phyloP scores from a whole-genome alignment of 2,329 filamentous ascomycete genomes.

The Epicoccum nigrum region DNA sequence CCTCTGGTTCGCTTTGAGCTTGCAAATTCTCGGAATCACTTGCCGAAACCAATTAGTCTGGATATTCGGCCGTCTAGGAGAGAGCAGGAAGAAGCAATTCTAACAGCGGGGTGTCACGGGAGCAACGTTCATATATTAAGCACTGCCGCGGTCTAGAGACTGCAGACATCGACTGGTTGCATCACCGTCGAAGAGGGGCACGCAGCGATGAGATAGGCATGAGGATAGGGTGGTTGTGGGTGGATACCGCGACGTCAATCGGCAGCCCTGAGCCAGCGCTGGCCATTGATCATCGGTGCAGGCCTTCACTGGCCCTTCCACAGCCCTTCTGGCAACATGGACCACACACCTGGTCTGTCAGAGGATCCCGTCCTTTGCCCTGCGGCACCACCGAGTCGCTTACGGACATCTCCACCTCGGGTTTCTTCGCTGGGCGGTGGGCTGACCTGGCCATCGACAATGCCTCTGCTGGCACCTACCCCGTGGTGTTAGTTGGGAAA shows the following conservation, averaged over 20 bases:
- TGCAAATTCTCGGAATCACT: conserved; percentile 28
- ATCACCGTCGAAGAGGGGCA: conserved; percentile 26
- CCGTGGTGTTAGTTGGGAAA: conserved; percentile 25
- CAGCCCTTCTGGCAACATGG: conserved; percentile 20
- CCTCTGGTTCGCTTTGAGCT: conserved; percentile 29
- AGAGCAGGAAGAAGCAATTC: conserved; percentile 1
- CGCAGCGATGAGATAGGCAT: conserved; percentile 10
- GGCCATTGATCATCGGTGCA: conserved; percentile 29
- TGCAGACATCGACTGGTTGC: conserved; percentile 21
- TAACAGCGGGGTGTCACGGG: conserved; percentile 37
- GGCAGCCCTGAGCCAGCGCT: conserved; percentile 25
- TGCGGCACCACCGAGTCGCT: conserved; percentile 21
- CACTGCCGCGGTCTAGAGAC: conserved; percentile 24
- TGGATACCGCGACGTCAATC: conserved; percentile 43
- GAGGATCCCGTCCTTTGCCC: conserved; percentile 2
- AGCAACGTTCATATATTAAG: conserved; percentile 24
- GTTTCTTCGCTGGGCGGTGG: conserved; percentile 12
- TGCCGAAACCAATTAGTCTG: conserved; percentile 27
- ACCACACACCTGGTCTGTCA: conserved; percentile 1
- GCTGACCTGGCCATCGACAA: conserved; percentile 8
- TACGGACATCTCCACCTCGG: conserved; percentile 22
- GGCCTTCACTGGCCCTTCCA: conserved; percentile 15
- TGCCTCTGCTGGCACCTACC: conserved; percentile 20
- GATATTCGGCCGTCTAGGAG: conserved; percentile 4
- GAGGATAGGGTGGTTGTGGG: conserved; percentile 23